Percentiles rank a stretch among this genome's conserved stretches.
Conservation (phyloP, 2,329 filamentous ascomycete species). For the Neophaeococcomyces mojaviensis region DNA sequence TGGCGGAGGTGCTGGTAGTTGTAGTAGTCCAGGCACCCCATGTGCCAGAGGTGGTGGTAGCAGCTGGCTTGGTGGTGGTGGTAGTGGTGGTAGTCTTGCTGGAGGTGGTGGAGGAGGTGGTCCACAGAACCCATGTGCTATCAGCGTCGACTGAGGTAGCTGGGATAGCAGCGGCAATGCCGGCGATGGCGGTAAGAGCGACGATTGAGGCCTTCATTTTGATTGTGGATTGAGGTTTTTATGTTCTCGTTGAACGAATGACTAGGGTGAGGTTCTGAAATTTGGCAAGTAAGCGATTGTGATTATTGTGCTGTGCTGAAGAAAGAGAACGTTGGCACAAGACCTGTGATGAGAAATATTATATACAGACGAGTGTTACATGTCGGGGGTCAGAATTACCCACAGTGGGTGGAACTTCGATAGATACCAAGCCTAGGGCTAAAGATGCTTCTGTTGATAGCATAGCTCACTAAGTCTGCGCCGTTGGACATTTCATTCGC, state of each 20-base stretch:
- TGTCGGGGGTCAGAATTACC: background rate
- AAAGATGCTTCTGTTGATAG: constrained; percentile 3
- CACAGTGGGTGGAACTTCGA: background rate
- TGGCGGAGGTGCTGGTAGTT: background rate
- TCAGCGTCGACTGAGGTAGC: background rate
- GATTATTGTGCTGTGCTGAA: constrained; percentile 1
- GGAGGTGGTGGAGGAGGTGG: background rate
- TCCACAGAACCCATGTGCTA: background rate
- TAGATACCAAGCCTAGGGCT: background rate
- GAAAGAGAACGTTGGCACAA: background rate
- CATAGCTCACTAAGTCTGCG: background rate
- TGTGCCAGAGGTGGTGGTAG: background rate
- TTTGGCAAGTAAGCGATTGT: constrained; percentile 2
- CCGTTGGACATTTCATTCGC: background rate
- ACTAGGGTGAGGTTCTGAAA: constrained; percentile 4
- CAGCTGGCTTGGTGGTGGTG: background rate
- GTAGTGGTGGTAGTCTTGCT: background rate
- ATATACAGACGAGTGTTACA: constrained; percentile 5
- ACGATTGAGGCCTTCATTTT: constrained; percentile 11
- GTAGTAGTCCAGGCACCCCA: constrained; percentile 3
- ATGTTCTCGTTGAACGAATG: constrained; percentile 8
- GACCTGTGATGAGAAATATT: constrained; percentile 3
- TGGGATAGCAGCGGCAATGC: constrained; percentile 1
- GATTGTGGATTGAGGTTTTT: constrained; percentile 3
- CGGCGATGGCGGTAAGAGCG: constrained; percentile 5